These are phyloP conservation scores for Ophiostoma tasmaniense DNA, from an alignment of 2,329 filamentous ascomycete species.

Conservation along the genomic window DNA sequence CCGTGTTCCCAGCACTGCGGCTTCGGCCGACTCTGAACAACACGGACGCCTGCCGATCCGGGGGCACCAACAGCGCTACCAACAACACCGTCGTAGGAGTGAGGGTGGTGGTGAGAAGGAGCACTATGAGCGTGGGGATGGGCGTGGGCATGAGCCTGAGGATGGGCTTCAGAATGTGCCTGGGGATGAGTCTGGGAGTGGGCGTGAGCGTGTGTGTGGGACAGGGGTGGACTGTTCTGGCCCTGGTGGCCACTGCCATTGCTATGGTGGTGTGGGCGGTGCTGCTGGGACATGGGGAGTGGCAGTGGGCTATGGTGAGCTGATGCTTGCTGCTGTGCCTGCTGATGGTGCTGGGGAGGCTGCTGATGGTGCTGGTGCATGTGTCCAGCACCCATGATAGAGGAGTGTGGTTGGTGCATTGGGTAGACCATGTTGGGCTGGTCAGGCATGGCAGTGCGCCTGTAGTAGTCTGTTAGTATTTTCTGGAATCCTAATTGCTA, in stretches of 20 bases:
- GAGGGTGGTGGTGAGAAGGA: neutral
- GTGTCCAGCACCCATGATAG: neutral
- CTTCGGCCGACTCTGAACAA: conserved; percentile 74
- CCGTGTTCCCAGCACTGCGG: conserved; percentile 96
- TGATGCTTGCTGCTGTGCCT: neutral
- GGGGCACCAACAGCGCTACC: conserved; percentile 24
- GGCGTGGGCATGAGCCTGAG: neutral
- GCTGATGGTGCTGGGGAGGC: conserved; percentile 13
- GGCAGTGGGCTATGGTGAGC: conserved; percentile 12
- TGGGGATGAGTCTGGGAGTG: neutral
- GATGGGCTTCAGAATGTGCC: neutral
- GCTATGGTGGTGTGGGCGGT: conserved; percentile 10
- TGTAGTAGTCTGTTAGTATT: neutral
- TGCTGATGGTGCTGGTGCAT: conserved; percentile 17
- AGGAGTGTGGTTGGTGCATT: neutral
- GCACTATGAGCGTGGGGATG: conserved; percentile 8
- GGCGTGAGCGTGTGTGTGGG: conserved; percentile 1
- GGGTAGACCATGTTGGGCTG: conserved; percentile 7
- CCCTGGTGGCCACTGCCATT: neutral
- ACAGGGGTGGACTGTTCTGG: conserved; percentile 14
- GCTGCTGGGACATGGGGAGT: conserved; percentile 13
- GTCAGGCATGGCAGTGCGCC: conserved; percentile 6
- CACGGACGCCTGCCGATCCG: conserved; percentile 43
- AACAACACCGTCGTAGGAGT: conserved; percentile 9
- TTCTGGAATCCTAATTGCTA: neutral